A percentile compares a stretch with the other conserved stretches of the same genome.
phyloP scores from a whole-genome alignment of 2,329 filamentous ascomycete species.

The Fusarium clavum region DNA sequence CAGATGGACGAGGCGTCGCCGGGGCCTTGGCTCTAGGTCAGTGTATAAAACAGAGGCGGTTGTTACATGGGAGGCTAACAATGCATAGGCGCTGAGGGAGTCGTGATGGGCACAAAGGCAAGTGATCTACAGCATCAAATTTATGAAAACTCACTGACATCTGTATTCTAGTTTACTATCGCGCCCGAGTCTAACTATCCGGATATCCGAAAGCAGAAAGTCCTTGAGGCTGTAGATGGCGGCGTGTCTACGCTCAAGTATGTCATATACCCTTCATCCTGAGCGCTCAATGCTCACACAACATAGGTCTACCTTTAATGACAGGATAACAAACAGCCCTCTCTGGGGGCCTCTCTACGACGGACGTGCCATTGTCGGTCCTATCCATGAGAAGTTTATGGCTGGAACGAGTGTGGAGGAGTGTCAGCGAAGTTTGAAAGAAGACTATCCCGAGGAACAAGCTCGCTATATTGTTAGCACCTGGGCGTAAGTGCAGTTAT shows the following conservation, averaged over 20 bases:
- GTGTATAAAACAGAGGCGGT: constrained; percentile 17
- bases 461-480: constrained; percentile 50
- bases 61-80: neutral
- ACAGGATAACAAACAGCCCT: constrained; percentile 52
- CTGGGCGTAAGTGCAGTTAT: constrained; percentile 52
- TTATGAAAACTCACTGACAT: constrained; percentile 7
- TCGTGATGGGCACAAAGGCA: constrained; percentile 59
- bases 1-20: constrained; percentile 65
- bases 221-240: constrained; percentile 58
- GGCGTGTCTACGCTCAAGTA: constrained; percentile 60
- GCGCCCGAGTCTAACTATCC: constrained; percentile 58
- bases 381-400: constrained; percentile 55
- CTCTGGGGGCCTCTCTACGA: constrained; percentile 59
- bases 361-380: constrained; percentile 56
- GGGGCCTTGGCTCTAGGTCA: constrained; percentile 66
- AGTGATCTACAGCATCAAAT: constrained; percentile 12
- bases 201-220: constrained; percentile 54
- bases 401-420: constrained; percentile 57
- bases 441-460: constrained; percentile 53
- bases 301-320: constrained; percentile 56
- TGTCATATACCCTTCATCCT: neutral
- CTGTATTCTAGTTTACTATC: constrained; percentile 55
- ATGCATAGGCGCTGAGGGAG: constrained; percentile 55
- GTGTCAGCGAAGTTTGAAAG: constrained; percentile 54
- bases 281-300: neutral